phyloP scores from a whole-genome alignment of 495 filamentous ascomycete genomes.

The Platismatia glauca region DNA sequence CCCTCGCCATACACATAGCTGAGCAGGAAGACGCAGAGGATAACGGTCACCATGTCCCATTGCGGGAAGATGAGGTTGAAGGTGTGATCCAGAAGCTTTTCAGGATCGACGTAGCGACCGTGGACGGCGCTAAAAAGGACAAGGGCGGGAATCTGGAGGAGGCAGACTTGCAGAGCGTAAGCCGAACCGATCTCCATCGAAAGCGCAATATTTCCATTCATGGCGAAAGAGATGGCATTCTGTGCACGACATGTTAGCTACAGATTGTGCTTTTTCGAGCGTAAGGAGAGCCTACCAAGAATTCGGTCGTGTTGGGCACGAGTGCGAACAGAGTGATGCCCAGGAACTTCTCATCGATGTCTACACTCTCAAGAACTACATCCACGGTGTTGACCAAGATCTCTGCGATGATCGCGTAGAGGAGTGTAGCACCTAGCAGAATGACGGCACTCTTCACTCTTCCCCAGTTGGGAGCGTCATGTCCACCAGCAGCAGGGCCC shows the following conservation, averaged over 20 bases:
- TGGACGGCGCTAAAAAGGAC: conserved; percentile 79
- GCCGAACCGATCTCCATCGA: conserved; percentile 99
- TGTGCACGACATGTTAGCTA: conserved; percentile 36
- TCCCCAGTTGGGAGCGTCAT: conserved; percentile 98
- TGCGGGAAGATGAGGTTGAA: conserved; percentile 95
- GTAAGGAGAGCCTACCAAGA: conserved; percentile 55
- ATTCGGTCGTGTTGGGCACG: conserved; percentile 97
- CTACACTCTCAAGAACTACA: conserved; percentile 77
- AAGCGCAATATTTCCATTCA: conserved; percentile 99
- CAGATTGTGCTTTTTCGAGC: not conserved
- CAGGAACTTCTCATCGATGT: conserved; percentile 95
- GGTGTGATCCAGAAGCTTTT: conserved; percentile 61
- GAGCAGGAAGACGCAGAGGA: conserved; percentile 92
- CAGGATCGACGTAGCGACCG: conserved; percentile 39
- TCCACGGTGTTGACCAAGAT: conserved; percentile 96
- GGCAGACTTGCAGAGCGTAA: conserved; percentile 92
- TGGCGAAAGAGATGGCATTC: conserved; percentile 99
- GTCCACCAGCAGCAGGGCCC: conserved; percentile 56
- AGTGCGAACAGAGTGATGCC: conserved; percentile 95
- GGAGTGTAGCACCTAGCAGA: conserved; percentile 77
- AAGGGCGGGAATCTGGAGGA: conserved; percentile 90
- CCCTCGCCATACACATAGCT: conserved; percentile 98
- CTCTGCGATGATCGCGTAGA: conserved; percentile 94
- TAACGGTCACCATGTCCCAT: conserved; percentile 98
- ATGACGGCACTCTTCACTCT: conserved; percentile 82